Conservation (phyloP, 371 early-diverging fungal genomes). For the Apophysomyces ossiformis region DNA sequence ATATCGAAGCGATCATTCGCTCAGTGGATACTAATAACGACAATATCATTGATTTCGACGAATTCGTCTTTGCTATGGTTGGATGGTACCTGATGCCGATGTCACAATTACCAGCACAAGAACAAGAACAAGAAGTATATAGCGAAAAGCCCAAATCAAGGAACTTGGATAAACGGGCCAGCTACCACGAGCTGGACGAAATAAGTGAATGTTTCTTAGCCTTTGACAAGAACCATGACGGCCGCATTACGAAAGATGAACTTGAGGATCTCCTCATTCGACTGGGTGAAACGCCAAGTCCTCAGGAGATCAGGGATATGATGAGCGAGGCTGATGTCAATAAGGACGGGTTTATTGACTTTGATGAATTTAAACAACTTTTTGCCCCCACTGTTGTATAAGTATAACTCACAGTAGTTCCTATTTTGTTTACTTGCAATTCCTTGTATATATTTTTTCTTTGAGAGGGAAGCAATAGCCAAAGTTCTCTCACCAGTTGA, state of each 20-base stretch:
- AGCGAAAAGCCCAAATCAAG: conserved; percentile 7
- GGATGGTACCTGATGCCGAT: conserved; percentile 7
- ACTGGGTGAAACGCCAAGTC: conserved; percentile 68
- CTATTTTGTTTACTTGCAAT: background rate
- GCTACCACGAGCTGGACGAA: conserved; percentile 61
- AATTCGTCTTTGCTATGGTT: conserved; percentile 71
- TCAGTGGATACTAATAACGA: conserved; percentile 52
- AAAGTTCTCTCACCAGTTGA: no score
- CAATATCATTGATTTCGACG: conserved; percentile 65
- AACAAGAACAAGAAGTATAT: conserved; percentile 11
- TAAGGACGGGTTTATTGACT: conserved; percentile 69
- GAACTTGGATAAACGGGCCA: conserved; percentile 16
- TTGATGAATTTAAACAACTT: conserved; percentile 64
- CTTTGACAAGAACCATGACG: conserved; percentile 79
- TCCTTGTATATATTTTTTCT: conserved; percentile 12
- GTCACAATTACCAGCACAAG: conserved; percentile 1
- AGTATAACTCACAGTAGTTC: conserved; percentile 9
- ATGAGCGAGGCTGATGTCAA: conserved; percentile 81
- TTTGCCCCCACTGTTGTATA: conserved; percentile 35
- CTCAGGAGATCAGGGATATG: conserved; percentile 82
- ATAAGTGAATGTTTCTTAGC: conserved; percentile 69
- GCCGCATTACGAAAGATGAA: conserved; percentile 71
- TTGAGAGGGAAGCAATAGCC: no score
- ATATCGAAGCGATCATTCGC: conserved; percentile 63
- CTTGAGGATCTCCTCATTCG: conserved; percentile 70